Evolutionary conservation across 805 yeast species (phyloP), one percentile per base, ranked within the genome.

Genomic region (Kregervanrija pseudodelftensis): DNA sequence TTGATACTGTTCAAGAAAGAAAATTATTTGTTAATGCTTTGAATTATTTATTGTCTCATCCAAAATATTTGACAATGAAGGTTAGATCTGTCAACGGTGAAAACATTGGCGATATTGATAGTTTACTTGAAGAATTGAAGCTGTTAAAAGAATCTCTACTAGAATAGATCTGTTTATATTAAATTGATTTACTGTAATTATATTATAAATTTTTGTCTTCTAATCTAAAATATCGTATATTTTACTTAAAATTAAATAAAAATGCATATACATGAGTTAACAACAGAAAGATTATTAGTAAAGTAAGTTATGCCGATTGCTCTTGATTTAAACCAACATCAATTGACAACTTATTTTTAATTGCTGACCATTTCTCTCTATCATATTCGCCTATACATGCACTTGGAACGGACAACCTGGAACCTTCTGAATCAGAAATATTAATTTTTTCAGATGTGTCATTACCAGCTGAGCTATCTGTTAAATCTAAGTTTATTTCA

Each of bases 11-110:
- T 33, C 69, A 73, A 30, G 83, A 80, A 47, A 70, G 82, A 47
- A 74, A 71, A n/a, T 77, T 74, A 22, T 73, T 90, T 49, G 66
- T 71, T 4, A 77, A 72, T 37, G 77, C 82, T 10, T 65, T 89
- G 45, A 82, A 77, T 44, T 85, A 87, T 52, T 70, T 90, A 36
- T 70, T 87, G 49, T 82, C 90, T 28, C 97, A 90, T 63, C 96
- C 95, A 11, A 88, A 87, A 61, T 89, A 80, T 53, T 66, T 90
- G 49, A 73, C 85, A 5, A 76, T 90, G 5, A 68, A 93, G 52
- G 72, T 85, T 3, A 69, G 74, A 2, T 77, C 90, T 3, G 73
- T 82, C 2, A 75, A 81, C 11, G 40, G 68, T 2, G 91, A 84
- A 3, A 63, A 64, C 16, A 69, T 80, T 44, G 28, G 28, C 7